Conservation (phyloP, 805 yeast species). For the Zygosaccharomyces lentus region DNA sequence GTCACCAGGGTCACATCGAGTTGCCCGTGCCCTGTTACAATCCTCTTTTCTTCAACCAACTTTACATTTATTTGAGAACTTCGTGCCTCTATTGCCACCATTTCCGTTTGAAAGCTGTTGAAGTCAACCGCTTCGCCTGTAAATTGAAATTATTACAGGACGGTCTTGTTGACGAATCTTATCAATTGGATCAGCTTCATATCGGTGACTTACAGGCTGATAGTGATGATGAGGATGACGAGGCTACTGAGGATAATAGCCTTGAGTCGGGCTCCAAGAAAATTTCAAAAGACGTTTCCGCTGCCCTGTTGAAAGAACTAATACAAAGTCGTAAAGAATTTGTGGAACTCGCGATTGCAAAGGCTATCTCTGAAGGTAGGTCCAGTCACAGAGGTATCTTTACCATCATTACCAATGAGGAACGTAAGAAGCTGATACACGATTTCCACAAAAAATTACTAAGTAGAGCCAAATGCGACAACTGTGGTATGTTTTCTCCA, state of each 20-base stretch:
- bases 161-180: constrained; percentile 78
- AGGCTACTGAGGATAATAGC: constrained; percentile 35
- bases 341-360: constrained; percentile 65
- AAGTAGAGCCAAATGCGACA: constrained; percentile 84
- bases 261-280: constrained; percentile 8
- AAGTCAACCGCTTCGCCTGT: constrained; percentile 72
- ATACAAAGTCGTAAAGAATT: constrained; percentile 59
- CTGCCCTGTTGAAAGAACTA: constrained; percentile 46
- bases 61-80: constrained; percentile 78
- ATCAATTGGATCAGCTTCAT: constrained; percentile 62
- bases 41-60: constrained; percentile 88
- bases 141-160: constrained; percentile 78
- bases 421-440: constrained; percentile 68
- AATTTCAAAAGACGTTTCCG: constrained; percentile 34
- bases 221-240: constrained; percentile 43
- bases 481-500: constrained; percentile 95
- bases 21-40: constrained; percentile 93
- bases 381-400: constrained; percentile 61
- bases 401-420: constrained; percentile 83
- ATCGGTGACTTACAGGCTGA: constrained; percentile 32
- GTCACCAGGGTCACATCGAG: constrained; percentile 97
- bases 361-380: constrained; percentile 72
- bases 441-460: constrained; percentile 71
- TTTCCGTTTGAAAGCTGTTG: constrained; percentile 65
- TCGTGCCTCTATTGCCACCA: constrained; percentile 88